These are phyloP conservation scores for Colletotrichum euphorbiae DNA, from an alignment of 2,329 filamentous ascomycete species.

Conservation along the genomic window DNA sequence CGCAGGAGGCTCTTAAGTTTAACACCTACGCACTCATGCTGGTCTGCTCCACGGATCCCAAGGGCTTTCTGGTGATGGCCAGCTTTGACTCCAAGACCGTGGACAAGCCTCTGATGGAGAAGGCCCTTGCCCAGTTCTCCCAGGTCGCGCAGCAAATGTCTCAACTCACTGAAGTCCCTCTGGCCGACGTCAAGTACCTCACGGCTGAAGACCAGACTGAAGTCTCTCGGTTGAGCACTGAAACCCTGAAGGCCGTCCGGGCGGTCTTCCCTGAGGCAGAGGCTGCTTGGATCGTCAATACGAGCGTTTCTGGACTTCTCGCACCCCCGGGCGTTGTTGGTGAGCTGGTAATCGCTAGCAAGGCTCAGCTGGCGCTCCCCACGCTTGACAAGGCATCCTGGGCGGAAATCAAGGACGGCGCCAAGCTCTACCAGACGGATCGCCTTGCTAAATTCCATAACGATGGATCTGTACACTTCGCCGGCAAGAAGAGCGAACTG, in stretches of 20 bases:
- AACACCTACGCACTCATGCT: conserved; percentile 73
- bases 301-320: conserved; percentile 49
- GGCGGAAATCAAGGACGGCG: conserved; percentile 42
- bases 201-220: conserved; percentile 49
- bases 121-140: conserved; percentile 64
- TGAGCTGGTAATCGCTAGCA: conserved; percentile 56
- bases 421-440: conserved; percentile 53
- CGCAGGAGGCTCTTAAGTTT: conserved; percentile 69
- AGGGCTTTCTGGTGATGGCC: conserved; percentile 69
- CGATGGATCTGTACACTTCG: conserved; percentile 47
- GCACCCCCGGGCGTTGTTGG: conserved; percentile 56
- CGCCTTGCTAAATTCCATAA: conserved; percentile 54
- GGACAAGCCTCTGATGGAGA: conserved; percentile 61
- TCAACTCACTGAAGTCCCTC: conserved; percentile 47
- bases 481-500: conserved; percentile 42
- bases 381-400: conserved; percentile 46
- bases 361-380: conserved; percentile 44
- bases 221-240: conserved; percentile 47
- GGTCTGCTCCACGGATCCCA: conserved; percentile 69
- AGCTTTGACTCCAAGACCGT: conserved; percentile 74
- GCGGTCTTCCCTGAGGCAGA: conserved; percentile 44
- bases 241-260: conserved; percentile 41
- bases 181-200: conserved; percentile 51
- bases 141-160: conserved; percentile 63
- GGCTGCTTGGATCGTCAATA: conserved; percentile 55